Percentiles rank a stretch among this genome's conserved stretches.
phyloP scores from a whole-genome alignment of 1,284 basidiomycete genomes.

The Fomitopsis palustris region DNA sequence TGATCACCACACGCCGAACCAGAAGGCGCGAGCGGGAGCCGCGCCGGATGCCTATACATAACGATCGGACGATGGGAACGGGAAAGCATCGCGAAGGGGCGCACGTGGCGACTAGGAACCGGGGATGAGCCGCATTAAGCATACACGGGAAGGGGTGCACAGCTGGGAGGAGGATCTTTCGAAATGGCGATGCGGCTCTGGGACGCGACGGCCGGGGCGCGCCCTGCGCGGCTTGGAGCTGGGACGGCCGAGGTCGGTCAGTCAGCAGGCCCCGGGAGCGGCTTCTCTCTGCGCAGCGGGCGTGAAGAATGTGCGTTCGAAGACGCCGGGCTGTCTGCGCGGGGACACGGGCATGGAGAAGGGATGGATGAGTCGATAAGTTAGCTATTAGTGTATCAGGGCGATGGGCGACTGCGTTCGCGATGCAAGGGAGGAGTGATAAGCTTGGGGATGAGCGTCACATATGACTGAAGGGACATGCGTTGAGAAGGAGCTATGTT shows the following conservation, averaged over 20 bases:
- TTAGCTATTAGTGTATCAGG: background rate
- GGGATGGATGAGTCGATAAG: background rate
- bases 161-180: background rate
- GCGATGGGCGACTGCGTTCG: background rate
- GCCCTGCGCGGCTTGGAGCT: background rate
- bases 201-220: background rate
- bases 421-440: background rate
- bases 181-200: background rate
- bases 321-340: background rate
- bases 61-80: background rate
- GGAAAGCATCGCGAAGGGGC: background rate
- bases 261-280: background rate
- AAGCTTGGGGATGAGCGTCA: background rate
- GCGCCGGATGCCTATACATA: background rate
- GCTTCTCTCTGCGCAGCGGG: conserved; percentile 1
- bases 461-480: background rate
- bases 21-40: background rate
- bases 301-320: background rate
- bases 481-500: background rate
- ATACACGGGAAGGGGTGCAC: background rate
- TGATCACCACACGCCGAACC: background rate
- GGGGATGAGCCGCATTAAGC: background rate
- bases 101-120: background rate
- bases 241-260: background rate
- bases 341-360: background rate